Base-by-base conservation (phyloP, 106 monocot genomes). In the Phalaenopsis aphrodite region DNA sequence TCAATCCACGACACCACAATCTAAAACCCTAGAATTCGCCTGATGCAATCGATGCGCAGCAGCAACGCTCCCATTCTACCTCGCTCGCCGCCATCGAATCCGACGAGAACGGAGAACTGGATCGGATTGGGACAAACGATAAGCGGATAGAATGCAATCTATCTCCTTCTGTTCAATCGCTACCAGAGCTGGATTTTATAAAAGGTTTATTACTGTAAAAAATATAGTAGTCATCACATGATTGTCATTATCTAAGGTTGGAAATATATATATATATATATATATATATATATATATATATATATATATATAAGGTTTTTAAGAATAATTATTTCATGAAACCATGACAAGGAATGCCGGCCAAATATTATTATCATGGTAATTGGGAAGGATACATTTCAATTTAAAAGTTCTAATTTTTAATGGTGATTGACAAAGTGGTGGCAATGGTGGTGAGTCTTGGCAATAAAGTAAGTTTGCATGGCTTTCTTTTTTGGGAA, bases 41-140 rank as follows among this genome's bases (percentile, higher is more conserved):
- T 8, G 11, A 76, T 14, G 49, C 30, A 8, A 5, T 7, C 24
- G 21, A 47, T 30, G 48, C 41, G 23, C 30, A 49, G 46, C 49
- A 11, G 76, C 46, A 19, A 76, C 10, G 24, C 30, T 49, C 46
- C 42, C 11, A 42, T 45, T 75, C 16, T 7, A 41, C 45, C 18
- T 75, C 74, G 5, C 18, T 75, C 42, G 41, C 76, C 49, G 46
- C 76, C 76, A 76, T 76, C 76, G 49, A 47, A 76, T 76, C 19
- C 8, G 49, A 47, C 11, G 12, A 24, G 49, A 11, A 76, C 9
- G 12, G 0, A 49, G 49, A 10, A 12, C 42, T 21, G 17, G 74
- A n/a, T 42, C 74, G 41, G 74, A 74, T 74, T 49, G 49, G 48
- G 24, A 23, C 11, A 9, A 30, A 49, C 21, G 8, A 52, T 2